Conservation (phyloP, 2,329 filamentous ascomycete genomes). For the Pseudopyrenochaeta lycopersici region DNA sequence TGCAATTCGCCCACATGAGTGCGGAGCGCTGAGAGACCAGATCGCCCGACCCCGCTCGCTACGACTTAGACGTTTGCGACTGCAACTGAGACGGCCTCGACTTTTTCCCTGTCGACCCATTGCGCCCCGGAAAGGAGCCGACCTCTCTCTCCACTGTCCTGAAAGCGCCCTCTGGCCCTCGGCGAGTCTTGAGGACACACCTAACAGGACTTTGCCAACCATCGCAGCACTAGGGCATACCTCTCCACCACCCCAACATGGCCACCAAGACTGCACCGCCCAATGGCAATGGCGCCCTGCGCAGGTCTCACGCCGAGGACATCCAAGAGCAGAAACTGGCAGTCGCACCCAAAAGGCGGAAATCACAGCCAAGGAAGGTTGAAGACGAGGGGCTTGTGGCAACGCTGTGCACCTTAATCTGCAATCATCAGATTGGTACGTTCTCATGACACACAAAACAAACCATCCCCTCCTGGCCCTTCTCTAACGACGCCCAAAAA, state of each 20-base stretch:
- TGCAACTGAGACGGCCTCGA: not conserved
- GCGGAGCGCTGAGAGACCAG: slow-evolving; percentile 23
- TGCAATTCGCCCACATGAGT: slow-evolving; percentile 30
- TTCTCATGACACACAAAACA: slow-evolving; percentile 21
- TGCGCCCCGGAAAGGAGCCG: not conserved
- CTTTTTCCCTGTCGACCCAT: not conserved
- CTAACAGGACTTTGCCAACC: not conserved
- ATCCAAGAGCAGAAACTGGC: slow-evolving; percentile 18
- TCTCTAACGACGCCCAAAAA: slow-evolving; percentile 11
- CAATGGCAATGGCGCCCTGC: slow-evolving; percentile 15
- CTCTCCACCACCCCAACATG: slow-evolving; percentile 11
- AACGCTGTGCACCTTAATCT: slow-evolving; percentile 72
- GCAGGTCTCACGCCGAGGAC: slow-evolving; percentile 14
- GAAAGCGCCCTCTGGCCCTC: not conserved
- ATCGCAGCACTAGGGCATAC: slow-evolving; percentile 11
- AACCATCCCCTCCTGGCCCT: not conserved
- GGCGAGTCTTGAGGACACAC: not conserved
- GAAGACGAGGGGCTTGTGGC: slow-evolving; percentile 70
- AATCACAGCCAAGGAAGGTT: slow-evolving; percentile 56
- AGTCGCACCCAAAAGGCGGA: slow-evolving; percentile 26
- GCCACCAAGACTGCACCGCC: slow-evolving; percentile 23
- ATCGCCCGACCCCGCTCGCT: slow-evolving; percentile 21
- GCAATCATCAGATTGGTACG: slow-evolving; percentile 83
- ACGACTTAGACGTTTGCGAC: slow-evolving; percentile 1
- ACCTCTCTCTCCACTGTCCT: not conserved